Conservation (phyloP, 345 rosid genomes). For the Adansonia digitata region DNA sequence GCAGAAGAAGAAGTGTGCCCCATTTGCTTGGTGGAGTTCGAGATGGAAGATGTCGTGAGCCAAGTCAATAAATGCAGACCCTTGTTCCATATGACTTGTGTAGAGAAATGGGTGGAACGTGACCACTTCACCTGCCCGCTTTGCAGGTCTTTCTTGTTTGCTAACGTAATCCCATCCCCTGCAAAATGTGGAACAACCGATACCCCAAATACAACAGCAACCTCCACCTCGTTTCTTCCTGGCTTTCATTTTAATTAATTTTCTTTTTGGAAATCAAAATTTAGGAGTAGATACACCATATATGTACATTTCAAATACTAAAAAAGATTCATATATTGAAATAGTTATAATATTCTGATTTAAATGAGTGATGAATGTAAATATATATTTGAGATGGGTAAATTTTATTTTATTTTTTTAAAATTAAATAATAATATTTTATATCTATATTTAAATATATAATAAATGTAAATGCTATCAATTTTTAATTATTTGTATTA, state of each 20-base stretch:
- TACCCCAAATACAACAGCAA: not conserved
- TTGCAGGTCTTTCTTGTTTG: slow-evolving; percentile 50
- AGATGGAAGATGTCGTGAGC: slow-evolving; percentile 46
- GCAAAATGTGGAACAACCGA: not conserved
- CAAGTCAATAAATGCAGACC: slow-evolving; percentile 54
- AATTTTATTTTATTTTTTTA: no score
- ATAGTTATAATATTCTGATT: no score
- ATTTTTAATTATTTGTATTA: no score
- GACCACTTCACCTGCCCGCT: slow-evolving; percentile 72
- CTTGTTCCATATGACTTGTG: slow-evolving; percentile 59
- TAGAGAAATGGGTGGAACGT: slow-evolving; percentile 52
- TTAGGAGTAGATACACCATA: not conserved
- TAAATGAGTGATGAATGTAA: no score
- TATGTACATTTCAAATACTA: not conserved
- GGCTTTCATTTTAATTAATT: not conserved
- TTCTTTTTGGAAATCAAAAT: not conserved
- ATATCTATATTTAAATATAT: no score
- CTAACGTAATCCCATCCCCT: not conserved
- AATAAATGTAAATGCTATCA: no score
- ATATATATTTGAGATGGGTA: no score
- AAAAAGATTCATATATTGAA: not conserved
- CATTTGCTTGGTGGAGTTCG: slow-evolving; percentile 57
- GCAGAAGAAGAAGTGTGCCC: slow-evolving; percentile 39
- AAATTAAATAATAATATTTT: no score
- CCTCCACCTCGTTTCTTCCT: not conserved